phyloP scores from a whole-genome alignment of 208 protist species.

The Trypanosoma rangeli region DNA sequence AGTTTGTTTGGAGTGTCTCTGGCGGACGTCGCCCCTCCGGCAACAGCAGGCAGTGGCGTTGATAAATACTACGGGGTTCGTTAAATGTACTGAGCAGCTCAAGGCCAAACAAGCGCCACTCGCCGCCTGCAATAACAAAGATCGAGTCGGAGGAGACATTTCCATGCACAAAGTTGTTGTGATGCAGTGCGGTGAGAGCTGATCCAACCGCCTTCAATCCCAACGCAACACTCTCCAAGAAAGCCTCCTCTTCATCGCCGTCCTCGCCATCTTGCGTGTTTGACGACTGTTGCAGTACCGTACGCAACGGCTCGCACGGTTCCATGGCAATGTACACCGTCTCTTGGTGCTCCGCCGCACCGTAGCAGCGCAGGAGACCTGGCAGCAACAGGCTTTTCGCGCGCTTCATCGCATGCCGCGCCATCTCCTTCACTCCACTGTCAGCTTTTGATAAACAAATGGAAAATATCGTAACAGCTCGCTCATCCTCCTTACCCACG shows the following conservation, averaged over 20 bases:
- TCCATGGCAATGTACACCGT: constrained; percentile 86
- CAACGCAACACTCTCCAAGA: constrained; percentile 54
- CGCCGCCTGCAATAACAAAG: constrained; percentile 59
- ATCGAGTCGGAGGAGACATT: constrained; percentile 71
- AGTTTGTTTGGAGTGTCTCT: constrained; percentile 21
- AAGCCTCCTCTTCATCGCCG: constrained; percentile 22
- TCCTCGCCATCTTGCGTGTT: constrained; percentile 17
- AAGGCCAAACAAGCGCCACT: constrained; percentile 83
- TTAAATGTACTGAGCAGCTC: constrained; percentile 53
- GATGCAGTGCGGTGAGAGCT: constrained; percentile 68
- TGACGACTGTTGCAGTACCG: constrained; percentile 25
- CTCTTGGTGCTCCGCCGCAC: constrained; percentile 63
- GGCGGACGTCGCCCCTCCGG: constrained; percentile 43
- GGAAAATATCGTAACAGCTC: constrained; percentile 65
- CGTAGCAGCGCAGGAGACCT: constrained; percentile 71
- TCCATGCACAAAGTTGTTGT: constrained; percentile 75
- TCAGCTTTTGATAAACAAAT: constrained; percentile 21
- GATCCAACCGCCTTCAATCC: constrained; percentile 53
- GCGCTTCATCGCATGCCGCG: constrained; percentile 61
- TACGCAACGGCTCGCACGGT: constrained; percentile 52
- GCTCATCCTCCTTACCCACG: constrained; percentile 44
- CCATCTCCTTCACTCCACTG: constrained; percentile 33
- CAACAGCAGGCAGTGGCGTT: constrained; percentile 29
- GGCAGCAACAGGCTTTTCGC: constrained; percentile 78
- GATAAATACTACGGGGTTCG: constrained; percentile 26